phyloP scores from a whole-genome alignment of 2,329 filamentous ascomycete species.

The Trichoderma pleuroti region DNA sequence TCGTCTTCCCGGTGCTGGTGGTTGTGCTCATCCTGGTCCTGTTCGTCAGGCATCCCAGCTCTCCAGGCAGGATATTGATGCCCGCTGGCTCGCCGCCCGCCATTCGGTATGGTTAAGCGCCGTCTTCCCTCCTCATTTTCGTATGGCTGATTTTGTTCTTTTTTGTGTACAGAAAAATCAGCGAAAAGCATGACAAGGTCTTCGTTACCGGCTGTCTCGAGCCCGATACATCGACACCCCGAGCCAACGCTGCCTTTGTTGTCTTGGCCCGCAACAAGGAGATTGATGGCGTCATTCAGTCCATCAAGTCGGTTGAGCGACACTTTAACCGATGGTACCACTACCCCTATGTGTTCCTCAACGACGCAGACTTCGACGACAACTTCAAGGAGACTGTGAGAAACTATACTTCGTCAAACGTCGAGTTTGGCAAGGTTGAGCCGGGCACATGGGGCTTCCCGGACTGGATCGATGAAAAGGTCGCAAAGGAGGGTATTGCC shows the following conservation, averaged over 20 bases:
- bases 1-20: conserved; percentile 88
- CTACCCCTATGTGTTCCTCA: conserved; percentile 97
- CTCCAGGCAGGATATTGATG: conserved; percentile 77
- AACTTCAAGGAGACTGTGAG: conserved; percentile 83
- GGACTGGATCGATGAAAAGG: conserved; percentile 91
- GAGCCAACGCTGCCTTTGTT: conserved; percentile 93
- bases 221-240: conserved; percentile 70
- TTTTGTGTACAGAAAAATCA: conserved; percentile 70
- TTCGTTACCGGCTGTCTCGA: conserved; percentile 88
- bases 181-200: conserved; percentile 94
- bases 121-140: background rate
- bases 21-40: conserved; percentile 87
- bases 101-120: conserved; percentile 66
- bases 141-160: conserved; percentile 20
- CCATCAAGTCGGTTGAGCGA: conserved; percentile 93
- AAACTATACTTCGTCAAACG: conserved; percentile 82
- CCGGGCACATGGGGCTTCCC: conserved; percentile 93
- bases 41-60: conserved; percentile 82
- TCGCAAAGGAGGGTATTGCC: conserved; percentile 90
- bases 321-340: conserved; percentile 99
- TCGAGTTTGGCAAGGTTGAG: conserved; percentile 94
- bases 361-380: conserved; percentile 94
- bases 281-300: conserved; percentile 91
- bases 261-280: conserved; percentile 96
- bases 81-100: conserved; percentile 83